Base-by-base conservation (phyloP, 495 filamentous ascomycete species). In the Friedmanniomyces endolithicus region DNA sequence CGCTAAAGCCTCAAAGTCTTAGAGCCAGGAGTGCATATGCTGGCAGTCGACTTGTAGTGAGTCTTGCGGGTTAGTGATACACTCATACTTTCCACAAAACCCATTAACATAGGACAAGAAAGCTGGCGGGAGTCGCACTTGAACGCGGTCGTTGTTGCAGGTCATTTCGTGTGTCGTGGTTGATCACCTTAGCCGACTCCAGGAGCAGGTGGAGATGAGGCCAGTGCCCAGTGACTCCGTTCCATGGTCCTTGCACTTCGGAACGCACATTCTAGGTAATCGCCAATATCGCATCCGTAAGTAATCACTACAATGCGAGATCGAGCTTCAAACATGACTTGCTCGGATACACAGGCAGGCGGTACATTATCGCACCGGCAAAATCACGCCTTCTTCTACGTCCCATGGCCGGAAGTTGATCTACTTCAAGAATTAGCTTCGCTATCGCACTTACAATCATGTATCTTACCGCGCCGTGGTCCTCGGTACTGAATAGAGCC, bases 401-500 rank as follows among this genome's bases (percentile, higher is more conserved):
- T 49, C 53, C 23, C 17, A 11, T 8, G 37, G 16, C 41, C 11
- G 43, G 27, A 55, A 55, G 20, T 54, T 55, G 53, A 55, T 55
- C 51, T 53, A 35, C 14, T 6, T 3, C 19, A 45, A 1, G 20
- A 11, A 25, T 40, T 16, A 52, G 35, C 11, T 34, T 25, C 25
- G 33, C 33, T 19, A 24, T 39, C 22, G 47, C 11, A 25, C 45
- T 57, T 20, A 43, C 23, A 60, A 3, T 16, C 11, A 11, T 16
- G 7, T 4, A 4, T 6, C 75, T 63, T 72, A 89, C 84, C 68
- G 84, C 70, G 57, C 90, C 85, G 65, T 90, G 81, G 2, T 75
- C 70, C n/a, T 74, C 74, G 39, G 70, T 69, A 23, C 86, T 87
- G 72, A 79, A 95, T 46, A 95, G 65, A 16, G 84, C 83, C 4